phyloP scores from a whole-genome alignment of 139 green algal species.

The Cymbomonas tetramitiformis region DNA sequence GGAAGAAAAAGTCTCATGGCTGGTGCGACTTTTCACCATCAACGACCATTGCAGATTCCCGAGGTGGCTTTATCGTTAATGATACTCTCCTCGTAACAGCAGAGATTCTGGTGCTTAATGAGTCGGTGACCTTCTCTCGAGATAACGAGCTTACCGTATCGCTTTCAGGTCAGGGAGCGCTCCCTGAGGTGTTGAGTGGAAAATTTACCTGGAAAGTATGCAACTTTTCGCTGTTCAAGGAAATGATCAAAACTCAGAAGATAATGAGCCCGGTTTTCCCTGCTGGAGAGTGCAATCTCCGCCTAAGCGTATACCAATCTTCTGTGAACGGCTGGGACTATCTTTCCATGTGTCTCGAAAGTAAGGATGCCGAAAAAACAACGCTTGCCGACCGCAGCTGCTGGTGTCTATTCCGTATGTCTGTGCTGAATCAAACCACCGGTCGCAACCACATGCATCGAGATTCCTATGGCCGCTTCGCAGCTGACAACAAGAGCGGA shows the following conservation, averaged over 20 bases:
- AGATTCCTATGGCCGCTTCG: conserved; percentile 54
- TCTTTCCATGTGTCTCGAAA: no score
- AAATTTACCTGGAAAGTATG: conserved; percentile 51
- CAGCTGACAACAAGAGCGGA: conserved; percentile 37
- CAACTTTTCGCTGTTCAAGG: conserved; percentile 51
- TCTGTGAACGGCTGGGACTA: conserved; percentile 29
- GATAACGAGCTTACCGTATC: no score
- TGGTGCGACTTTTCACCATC: conserved; percentile 53
- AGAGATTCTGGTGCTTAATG: conserved; percentile 43
- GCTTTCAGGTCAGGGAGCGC: no score
- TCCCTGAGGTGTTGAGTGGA: conserved; percentile 34
- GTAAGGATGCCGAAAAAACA: no score
- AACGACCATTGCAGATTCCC: conserved; percentile 27
- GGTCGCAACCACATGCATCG: conserved; percentile 38
- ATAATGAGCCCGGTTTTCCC: conserved; percentile 56
- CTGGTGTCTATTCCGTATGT: conserved; percentile 57
- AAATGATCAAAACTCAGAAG: conserved; percentile 60
- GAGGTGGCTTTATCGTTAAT: conserved; percentile 30
- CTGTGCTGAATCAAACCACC: conserved; percentile 30
- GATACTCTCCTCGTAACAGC: conserved; percentile 42
- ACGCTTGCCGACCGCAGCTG: conserved; percentile 42
- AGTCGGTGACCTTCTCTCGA: conserved; percentile 30
- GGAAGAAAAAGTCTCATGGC: conserved; percentile 55
- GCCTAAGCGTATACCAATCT: conserved; percentile 47
- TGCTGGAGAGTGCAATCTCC: conserved; percentile 47